Percentiles rank a stretch among this genome's conserved stretches.
Evolutionary conservation across 495 filamentous ascomycete genomes (phyloP).

Genomic region (Saxispiralis lemnorum): DNA sequence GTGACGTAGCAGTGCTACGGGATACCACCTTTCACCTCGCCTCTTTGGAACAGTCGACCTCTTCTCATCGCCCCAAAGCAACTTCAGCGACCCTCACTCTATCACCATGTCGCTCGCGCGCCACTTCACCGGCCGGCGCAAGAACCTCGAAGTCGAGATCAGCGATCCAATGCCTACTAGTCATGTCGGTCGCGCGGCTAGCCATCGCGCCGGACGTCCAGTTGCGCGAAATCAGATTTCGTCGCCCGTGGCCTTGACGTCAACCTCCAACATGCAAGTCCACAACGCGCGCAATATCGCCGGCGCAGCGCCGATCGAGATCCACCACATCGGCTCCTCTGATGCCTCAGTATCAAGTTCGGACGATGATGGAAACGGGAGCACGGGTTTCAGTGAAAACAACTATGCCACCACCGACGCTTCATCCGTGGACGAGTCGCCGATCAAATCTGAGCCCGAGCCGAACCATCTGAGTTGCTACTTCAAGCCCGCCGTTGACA

Average conservation of each 20-base stretch:
- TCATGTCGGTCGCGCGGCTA: constrained; percentile 11
- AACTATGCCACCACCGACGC: constrained; percentile 54
- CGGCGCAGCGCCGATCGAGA: constrained; percentile 16
- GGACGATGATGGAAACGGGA: constrained; percentile 15
- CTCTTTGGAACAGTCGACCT: neutral
- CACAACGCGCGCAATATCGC: constrained; percentile 67
- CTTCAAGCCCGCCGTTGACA: constrained; percentile 39
- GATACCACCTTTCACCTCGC: too few relatives aligned
- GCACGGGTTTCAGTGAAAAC: constrained; percentile 25
- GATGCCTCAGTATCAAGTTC: constrained; percentile 32
- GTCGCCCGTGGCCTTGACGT: constrained; percentile 64
- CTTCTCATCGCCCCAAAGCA: neutral
- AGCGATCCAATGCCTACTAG: constrained; percentile 1
- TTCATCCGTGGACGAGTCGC: constrained; percentile 42
- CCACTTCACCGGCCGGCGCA: constrained; percentile 14
- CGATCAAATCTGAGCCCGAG: constrained; percentile 34
- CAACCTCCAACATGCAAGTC: constrained; percentile 88
- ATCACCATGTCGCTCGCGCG: constrained; percentile 13
- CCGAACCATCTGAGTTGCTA: constrained; percentile 69
- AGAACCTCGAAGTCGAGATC: constrained; percentile 14
- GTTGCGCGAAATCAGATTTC: constrained; percentile 48
- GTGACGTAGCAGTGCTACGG: too few relatives aligned
- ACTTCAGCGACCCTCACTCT: neutral
- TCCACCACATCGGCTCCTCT: constrained; percentile 33
- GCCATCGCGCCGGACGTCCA: constrained; percentile 12